Base-by-base conservation (phyloP, 495 filamentous ascomycete species). In the Podospora fimiseda region DNA sequence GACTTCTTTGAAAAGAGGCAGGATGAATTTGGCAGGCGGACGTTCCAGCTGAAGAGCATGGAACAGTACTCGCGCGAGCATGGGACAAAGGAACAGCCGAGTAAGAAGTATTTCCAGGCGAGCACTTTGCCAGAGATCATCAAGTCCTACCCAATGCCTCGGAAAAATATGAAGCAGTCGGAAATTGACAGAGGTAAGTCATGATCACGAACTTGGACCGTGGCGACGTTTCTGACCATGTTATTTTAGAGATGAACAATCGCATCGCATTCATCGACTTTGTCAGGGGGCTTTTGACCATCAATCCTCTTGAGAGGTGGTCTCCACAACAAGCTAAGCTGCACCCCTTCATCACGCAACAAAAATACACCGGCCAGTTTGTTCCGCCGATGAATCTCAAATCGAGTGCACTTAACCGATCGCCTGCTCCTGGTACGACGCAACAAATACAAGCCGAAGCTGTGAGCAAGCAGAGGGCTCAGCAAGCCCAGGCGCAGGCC, bases 261-360 rank as follows among this genome's bases (percentile, higher is more conserved):
- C 86, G 94, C 46, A 80, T 92, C 49, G 89, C 94, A n/a, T 99
- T 99, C 62, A 99, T 97, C 60, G 94, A 99, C 67, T 99, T 99
- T 55, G 93, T 96, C n/a, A 85, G 92, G 57, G 94, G 94, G 9
- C 68, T 99, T 27, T 70, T 99, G 47, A 91, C 87, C 33, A 95
- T 96, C 69, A 97, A 95, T 64, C 94, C 94, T 1, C 78, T 99
- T 21, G 94, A 99, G 65, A 77, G 94, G 54, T 99, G 94, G 94
- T 95, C 94, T 14, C 94, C 94, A 9, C 91, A 96, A 61, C 94
- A 99, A 66, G 94, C 94, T 24, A 96, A 96, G 62, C 67, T 96
- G 60, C 94, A 99, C 61, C 94, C 94, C 3, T 99, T 99, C 74
- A 99, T 99, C 61, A 99, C 94, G 0, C 94, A 99, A 60, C 87